Percentiles rank a stretch among this genome's conserved stretches.
phyloP scores from a whole-genome alignment of 176 grass and related monocot genomes.

The Puya raimondii region DNA sequence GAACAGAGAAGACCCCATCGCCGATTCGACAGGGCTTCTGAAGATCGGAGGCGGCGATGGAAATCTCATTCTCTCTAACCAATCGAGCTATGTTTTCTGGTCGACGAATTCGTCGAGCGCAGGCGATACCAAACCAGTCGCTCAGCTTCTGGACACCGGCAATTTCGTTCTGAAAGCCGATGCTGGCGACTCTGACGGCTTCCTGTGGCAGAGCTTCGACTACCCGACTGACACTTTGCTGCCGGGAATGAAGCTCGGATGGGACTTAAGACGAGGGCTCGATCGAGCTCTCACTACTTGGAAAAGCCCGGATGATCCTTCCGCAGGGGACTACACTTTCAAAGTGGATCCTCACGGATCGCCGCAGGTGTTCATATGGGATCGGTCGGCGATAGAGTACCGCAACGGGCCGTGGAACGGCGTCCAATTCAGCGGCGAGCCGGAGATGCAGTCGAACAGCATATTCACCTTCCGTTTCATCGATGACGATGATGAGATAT shows the following conservation, averaged over 20 bases:
- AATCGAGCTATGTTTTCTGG: constrained; percentile 28
- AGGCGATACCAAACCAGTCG: constrained; percentile 14
- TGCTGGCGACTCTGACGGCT: constrained; percentile 13
- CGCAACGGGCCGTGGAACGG: constrained; percentile 36
- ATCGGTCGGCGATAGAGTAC: constrained; percentile 26
- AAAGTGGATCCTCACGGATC: constrained; percentile 30
- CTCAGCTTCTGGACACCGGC: constrained; percentile 25
- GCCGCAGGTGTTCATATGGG: constrained; percentile 20
- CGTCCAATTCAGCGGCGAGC: constrained; percentile 29
- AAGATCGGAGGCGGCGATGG: constrained; percentile 27
- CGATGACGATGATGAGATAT: constrained; percentile 6
- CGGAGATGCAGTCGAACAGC: constrained; percentile 16
- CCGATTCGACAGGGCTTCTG: constrained; percentile 16
- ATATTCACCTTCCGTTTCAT: constrained; percentile 19
- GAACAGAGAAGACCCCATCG: constrained; percentile 29
- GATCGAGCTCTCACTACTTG: constrained; percentile 33
- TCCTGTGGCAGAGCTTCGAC: constrained; percentile 54
- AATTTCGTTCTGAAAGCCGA: constrained; percentile 33
- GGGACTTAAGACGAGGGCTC: constrained; percentile 31
- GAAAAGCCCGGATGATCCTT: constrained; percentile 32
- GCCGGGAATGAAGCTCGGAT: constrained; percentile 37
- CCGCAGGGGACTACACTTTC: constrained; percentile 21
- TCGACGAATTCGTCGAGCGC: constrained; percentile 27
- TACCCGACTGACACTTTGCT: constrained; percentile 41
- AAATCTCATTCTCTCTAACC: constrained; percentile 33